These are phyloP conservation scores for Amanita exitialis DNA, from an alignment of 768 basidiomycete species.

Conservation along the genomic window DNA sequence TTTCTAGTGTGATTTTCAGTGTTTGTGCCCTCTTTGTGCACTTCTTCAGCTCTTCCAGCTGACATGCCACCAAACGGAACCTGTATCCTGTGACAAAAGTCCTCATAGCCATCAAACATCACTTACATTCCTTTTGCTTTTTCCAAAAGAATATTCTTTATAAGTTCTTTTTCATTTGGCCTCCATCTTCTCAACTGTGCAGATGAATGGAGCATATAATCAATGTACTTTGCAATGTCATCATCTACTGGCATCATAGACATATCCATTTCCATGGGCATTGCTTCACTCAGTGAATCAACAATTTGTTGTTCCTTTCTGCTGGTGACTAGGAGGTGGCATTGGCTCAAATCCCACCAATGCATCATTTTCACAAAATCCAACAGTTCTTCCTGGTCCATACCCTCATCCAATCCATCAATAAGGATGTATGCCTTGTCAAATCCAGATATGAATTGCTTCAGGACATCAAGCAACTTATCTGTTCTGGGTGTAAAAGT, in stretches of 20 bases:
- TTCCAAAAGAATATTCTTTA: background rate
- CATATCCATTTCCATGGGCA: background rate
- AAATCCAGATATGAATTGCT: background rate
- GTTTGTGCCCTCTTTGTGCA: background rate
- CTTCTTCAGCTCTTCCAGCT: background rate
- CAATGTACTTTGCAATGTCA: background rate
- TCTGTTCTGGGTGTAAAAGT: too few relatives aligned
- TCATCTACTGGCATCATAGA: background rate
- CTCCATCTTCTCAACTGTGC: background rate
- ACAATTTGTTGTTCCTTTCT: background rate
- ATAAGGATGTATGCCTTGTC: background rate
- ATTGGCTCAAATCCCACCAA: background rate
- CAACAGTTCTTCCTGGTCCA: background rate
- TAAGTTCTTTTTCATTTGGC: background rate
- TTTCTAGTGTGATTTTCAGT: background rate
- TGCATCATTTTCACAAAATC: background rate
- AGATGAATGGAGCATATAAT: background rate
- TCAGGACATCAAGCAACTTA: background rate
- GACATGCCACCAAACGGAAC: conserved; percentile 1
- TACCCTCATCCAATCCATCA: conserved; percentile 1
- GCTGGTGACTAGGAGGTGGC: background rate
- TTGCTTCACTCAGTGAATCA: background rate
- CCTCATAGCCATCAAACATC: too few relatives aligned
- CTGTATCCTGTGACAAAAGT: background rate
- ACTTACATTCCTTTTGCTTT: conserved; percentile 2